Evolutionary conservation across 1,284 basidiomycete genomes (phyloP).

Genomic region (Anthracocystis setariae): DNA sequence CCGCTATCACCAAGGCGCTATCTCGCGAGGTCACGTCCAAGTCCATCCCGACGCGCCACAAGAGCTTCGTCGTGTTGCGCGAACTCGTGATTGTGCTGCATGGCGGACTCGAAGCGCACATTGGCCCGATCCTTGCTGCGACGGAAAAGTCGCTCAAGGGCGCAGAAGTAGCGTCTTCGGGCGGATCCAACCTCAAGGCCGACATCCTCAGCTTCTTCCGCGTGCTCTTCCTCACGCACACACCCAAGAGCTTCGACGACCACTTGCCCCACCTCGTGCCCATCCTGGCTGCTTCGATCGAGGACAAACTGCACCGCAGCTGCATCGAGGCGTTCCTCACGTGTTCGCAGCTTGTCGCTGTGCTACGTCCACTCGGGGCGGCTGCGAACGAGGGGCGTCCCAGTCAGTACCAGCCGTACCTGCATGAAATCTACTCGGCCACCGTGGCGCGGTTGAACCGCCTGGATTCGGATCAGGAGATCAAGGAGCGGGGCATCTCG

Average conservation of each 20-base stretch:
- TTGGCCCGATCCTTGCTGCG: constrained; percentile 71
- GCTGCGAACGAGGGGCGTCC: constrained; percentile 10
- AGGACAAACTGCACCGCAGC: constrained; percentile 69
- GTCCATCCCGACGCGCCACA: constrained; percentile 83
- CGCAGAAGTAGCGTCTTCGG: constrained; percentile 61
- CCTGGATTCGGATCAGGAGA: constrained; percentile 89
- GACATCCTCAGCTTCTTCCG: constrained; percentile 82
- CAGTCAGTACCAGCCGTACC: constrained; percentile 39
- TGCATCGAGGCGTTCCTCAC: constrained; percentile 73
- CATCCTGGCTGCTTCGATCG: constrained; percentile 78
- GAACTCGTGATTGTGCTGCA: constrained; percentile 82
- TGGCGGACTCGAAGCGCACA: constrained; percentile 81
- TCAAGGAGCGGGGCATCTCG: constrained; percentile 83
- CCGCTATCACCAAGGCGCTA: constrained; percentile 80
- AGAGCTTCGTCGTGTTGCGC: constrained; percentile 82
- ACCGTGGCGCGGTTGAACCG: constrained; percentile 78
- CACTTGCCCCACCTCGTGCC: constrained; percentile 77
- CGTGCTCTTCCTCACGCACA: constrained; percentile 83
- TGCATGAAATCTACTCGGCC: constrained; percentile 75
- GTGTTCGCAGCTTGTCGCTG: constrained; percentile 70
- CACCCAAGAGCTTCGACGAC: constrained; percentile 75
- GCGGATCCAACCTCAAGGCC: constrained; percentile 70
- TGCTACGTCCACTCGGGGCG: constrained; percentile 65
- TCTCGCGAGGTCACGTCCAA: constrained; percentile 86
- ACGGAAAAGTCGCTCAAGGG: constrained; percentile 68